These are phyloP conservation scores for Camptophora hylomeconis DNA, from an alignment of 2,329 filamentous ascomycete genomes.

Conservation along the genomic window DNA sequence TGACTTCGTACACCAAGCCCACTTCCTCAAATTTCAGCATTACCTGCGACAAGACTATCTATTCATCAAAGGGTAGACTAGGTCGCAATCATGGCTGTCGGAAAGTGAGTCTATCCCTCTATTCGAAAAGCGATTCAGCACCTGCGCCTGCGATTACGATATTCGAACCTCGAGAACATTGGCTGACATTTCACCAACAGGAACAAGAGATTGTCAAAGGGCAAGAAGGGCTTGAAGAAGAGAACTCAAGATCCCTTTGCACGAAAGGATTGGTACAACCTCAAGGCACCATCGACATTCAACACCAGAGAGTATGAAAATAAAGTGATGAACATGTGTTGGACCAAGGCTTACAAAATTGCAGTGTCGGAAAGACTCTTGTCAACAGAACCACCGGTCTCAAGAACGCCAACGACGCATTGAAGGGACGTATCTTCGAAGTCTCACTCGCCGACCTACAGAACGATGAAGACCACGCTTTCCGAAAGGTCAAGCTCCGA, in stretches of 20 bases:
- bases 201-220: conserved; percentile 99
- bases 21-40: too few relatives aligned
- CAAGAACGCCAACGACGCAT: conserved; percentile 98
- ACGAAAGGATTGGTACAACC: conserved; percentile 97
- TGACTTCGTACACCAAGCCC: too few relatives aligned
- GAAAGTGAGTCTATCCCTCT: conserved; percentile 49
- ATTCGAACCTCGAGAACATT: not conserved
- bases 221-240: conserved; percentile 99
- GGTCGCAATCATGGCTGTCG: conserved; percentile 67
- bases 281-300: conserved; percentile 97
- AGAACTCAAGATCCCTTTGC: conserved; percentile 94
- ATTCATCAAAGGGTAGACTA: conserved; percentile 15
- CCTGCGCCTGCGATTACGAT: conserved; percentile 5
- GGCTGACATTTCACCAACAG: conserved; percentile 28
- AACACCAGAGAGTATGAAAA: conserved; percentile 80
- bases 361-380: conserved; percentile 96
- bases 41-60: conserved; percentile 4
- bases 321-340: conserved; percentile 12
- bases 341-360: conserved; percentile 23
- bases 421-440: conserved; percentile 98
- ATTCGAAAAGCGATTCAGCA: conserved; percentile 3
- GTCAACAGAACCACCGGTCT: conserved; percentile 99
- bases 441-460: conserved; percentile 97
- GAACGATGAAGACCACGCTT: conserved; percentile 99
- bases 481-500: conserved; percentile 98